A percentile compares a stretch with the other conserved stretches of the same genome.
Conservation (phyloP, 2,329 filamentous ascomycete genomes). For the Bipolaris cookei region DNA sequence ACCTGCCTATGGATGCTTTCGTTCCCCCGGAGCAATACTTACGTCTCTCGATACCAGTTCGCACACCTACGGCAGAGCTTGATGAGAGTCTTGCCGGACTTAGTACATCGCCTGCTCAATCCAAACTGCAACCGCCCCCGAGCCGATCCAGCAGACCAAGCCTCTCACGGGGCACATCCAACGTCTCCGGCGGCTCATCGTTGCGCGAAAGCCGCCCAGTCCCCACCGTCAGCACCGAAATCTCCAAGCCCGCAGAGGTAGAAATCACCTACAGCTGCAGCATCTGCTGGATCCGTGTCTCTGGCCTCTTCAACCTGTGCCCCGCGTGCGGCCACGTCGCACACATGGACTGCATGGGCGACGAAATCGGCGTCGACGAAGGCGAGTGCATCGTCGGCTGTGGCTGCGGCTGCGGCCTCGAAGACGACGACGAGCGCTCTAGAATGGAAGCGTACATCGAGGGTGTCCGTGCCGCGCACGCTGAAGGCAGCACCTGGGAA, state of each 20-base stretch:
- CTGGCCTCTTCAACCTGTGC: constrained; percentile 46
- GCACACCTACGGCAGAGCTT: constrained; percentile 26
- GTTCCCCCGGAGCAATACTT: constrained; percentile 39
- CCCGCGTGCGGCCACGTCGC: constrained; percentile 47
- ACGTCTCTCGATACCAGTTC: constrained; percentile 38
- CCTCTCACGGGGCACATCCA: constrained; percentile 38
- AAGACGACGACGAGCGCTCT: constrained; percentile 33
- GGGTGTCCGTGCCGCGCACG: constrained; percentile 34
- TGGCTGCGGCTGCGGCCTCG: constrained; percentile 38
- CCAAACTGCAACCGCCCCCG: constrained; percentile 24
- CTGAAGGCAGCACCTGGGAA: constrained; percentile 36
- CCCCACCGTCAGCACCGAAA: constrained; percentile 10
- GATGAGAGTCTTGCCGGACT: constrained; percentile 28
- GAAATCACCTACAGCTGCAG: constrained; percentile 44
- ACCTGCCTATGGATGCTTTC: constrained; percentile 21
- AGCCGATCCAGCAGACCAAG: constrained; percentile 25
- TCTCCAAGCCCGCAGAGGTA: constrained; percentile 19
- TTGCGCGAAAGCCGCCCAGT: constrained; percentile 22
- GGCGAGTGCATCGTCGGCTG: constrained; percentile 43
- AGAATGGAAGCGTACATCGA: constrained; percentile 41
- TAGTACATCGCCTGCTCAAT: constrained; percentile 25
- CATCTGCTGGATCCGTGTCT: constrained; percentile 49
- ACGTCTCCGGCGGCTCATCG: constrained; percentile 33
- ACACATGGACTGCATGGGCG: constrained; percentile 46
- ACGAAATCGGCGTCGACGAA: constrained; percentile 32